Evolutionary conservation across 495 filamentous ascomycete species (phyloP), one percentile per base, ranked within the genome.

Genomic region (Penicillium roqueforti): DNA sequence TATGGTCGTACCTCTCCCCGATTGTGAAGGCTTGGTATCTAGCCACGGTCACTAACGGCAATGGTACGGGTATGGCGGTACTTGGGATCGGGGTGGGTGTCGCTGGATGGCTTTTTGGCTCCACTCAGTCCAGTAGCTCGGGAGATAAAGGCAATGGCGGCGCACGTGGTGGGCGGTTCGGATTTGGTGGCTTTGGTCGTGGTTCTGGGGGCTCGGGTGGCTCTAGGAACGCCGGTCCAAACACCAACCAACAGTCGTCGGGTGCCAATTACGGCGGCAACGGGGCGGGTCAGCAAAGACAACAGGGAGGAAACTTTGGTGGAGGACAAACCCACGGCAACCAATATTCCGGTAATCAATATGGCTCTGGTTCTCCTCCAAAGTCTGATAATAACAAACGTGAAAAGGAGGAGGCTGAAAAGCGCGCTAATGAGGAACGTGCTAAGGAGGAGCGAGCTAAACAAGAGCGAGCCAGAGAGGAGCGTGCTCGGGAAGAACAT

Each of bases 31-130:
- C 80, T 34, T 95, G 87, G 87, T 83, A 86, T 58, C 63, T 74
- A 32, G 72, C 76, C n/a, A 76, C 87, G 19, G 78, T 82, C 37
- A 74, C 80, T 3, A 76, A 82, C 37, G 83, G 85, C 5, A 83
- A 79, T 57, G 76, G 80, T 16, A 81, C 83, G n/a, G 77, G 77
- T 4, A 77, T 89, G 63, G 49, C 82, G 1, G 54, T 89, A 3
- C 64, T 92, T 38, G 71, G 86, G 9, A 54, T 87, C 16, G 82
- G 74, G 1, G 81, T 92, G n/a, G 90, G 85, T 4, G 57, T 92
- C 10, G 87, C 81, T 9, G 86, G 84, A 1, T 96, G 88, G 88
- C 80, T 83, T 4, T 76, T 84, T 64, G 89, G 88, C 4, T 80
- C 81, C 58, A 82, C 77, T 23, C 87, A 89, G 64, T 73, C 69